Evolutionary conservation across 345 rosid genomes (phyloP), one percentile per base, ranked within the genome.

Genomic region (Trapa incisa): DNA sequence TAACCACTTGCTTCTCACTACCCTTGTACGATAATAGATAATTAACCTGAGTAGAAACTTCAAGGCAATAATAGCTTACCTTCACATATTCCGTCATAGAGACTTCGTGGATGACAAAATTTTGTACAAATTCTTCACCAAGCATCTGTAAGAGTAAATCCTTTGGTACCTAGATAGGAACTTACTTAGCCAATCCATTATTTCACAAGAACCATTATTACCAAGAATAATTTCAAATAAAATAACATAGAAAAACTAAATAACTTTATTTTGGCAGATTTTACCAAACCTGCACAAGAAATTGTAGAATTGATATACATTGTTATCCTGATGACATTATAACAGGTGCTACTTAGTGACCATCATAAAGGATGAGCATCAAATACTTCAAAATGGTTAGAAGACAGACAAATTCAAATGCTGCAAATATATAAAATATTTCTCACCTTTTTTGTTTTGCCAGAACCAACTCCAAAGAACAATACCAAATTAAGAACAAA

Each of bases 91-190:
- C 86, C 1, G 87, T 83, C 67, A 84, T 61, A 32, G 84, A 83
- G n/a, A 84, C 81, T 77, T 87, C 87, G 73, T 83, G 80, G 33
- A 84, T 75, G 41, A 83, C 87, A 75, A 87, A 87, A 47, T 83
- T 81, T 43, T 80, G 84, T 37, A 85, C 87, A 0, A 78, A 77
- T 3, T 83, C 85, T 75, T 84, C 77, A 10, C 89, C 87, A 11
- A 87, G 81, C 33, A 73, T 67, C 73, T 81, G 80, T 47, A 83
- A 66, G 56, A 87, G 83, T 75, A 87, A 79, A 13, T 67, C 73
- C 80, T 47, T 79, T 3, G 92, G 89, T 15, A 84, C 84, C 89
- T 83, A 13, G 68, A 68, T 45, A 54, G 29, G 29, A 22, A 70
- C 35, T 32, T 56, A 54, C 45, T 56, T 14, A 50, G 29, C 29